These are phyloP conservation scores for Sclerospora graminicola DNA, from an alignment of 352 stramenopile genomes.

Conservation along the genomic window DNA sequence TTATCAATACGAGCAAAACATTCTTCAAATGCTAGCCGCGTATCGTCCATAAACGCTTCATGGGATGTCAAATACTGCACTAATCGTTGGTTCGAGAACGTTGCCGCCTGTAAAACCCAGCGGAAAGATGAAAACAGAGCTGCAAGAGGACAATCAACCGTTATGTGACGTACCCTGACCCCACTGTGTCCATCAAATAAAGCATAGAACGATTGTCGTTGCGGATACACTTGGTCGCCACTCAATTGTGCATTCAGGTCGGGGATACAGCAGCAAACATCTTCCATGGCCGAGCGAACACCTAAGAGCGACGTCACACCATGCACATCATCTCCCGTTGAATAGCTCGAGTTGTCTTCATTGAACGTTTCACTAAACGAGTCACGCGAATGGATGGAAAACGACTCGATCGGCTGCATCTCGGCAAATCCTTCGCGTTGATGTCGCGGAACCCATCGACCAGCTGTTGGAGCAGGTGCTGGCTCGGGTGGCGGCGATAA, in stretches of 20 bases:
- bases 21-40: constrained; percentile 53
- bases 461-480: constrained; percentile 22
- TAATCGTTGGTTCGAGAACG: constrained; percentile 63
- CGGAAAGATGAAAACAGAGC: not conserved
- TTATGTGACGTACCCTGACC: constrained; percentile 38
- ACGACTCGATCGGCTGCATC: constrained; percentile 36
- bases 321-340: constrained; percentile 48
- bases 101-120: constrained; percentile 36
- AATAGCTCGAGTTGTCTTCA: constrained; percentile 64
- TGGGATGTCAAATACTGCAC: constrained; percentile 61
- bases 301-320: constrained; percentile 75
- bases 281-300: constrained; percentile 66
- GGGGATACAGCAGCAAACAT: constrained; percentile 75
- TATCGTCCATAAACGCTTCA: constrained; percentile 49
- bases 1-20: constrained; percentile 67
- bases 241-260: constrained; percentile 50
- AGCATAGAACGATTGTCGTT: constrained; percentile 65
- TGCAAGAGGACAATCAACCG: not conserved
- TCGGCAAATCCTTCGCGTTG: constrained; percentile 44
- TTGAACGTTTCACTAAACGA: constrained; percentile 46
- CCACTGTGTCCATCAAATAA: constrained; percentile 81
- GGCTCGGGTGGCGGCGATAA: constrained; percentile 31
- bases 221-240: constrained; percentile 20
- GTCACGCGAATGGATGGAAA: constrained; percentile 34
- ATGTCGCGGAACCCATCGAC: constrained; percentile 43